phyloP scores from a whole-genome alignment of 495 filamentous ascomycete species.

The Trichoderma reesei region DNA sequence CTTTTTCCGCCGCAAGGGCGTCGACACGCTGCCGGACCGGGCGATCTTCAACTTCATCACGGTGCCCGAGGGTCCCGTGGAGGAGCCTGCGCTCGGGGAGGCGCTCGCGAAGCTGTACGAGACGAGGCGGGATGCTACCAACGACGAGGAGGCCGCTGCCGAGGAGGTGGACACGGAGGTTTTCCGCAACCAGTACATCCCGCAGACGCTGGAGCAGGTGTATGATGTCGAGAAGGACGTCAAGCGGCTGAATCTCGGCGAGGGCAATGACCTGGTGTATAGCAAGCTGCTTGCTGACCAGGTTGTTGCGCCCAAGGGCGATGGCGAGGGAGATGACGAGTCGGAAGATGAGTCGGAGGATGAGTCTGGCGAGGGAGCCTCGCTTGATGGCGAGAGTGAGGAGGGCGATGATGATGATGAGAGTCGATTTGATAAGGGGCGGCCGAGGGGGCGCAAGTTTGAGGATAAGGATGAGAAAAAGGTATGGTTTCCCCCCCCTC shows the following conservation, averaged over 20 bases:
- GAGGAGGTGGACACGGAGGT: slow-evolving; percentile 76
- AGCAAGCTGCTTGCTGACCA: slow-evolving; percentile 66
- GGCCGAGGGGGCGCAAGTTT: slow-evolving; percentile 78
- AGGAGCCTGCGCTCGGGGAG: slow-evolving; percentile 35
- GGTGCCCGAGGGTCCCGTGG: slow-evolving; percentile 38
- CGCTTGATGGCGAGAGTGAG: slow-evolving; percentile 40
- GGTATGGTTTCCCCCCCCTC: slow-evolving; percentile 24
- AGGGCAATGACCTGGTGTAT: slow-evolving; percentile 68
- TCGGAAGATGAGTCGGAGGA: slow-evolving; percentile 30
- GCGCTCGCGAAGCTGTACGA: slow-evolving; percentile 39
- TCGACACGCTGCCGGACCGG: slow-evolving; percentile 66
- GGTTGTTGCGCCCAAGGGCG: slow-evolving; percentile 33
- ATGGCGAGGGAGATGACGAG: slow-evolving; percentile 28
- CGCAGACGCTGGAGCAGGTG: slow-evolving; percentile 85
- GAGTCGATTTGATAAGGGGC: slow-evolving; percentile 50
- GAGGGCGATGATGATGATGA: slow-evolving; percentile 37
- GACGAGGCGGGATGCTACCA: slow-evolving; percentile 20
- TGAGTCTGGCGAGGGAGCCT: slow-evolving; percentile 28
- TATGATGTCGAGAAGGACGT: slow-evolving; percentile 92
- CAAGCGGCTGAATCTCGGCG: slow-evolving; percentile 60
- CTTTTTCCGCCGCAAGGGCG: slow-evolving; percentile 79
- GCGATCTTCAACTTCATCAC: slow-evolving; percentile 73
- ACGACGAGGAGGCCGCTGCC: slow-evolving; percentile 37
- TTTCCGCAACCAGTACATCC: slow-evolving; percentile 91
- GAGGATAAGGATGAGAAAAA: slow-evolving; percentile 86